Base-by-base conservation (phyloP, 805 yeast species). In the Yamadazyma sp. region DNA sequence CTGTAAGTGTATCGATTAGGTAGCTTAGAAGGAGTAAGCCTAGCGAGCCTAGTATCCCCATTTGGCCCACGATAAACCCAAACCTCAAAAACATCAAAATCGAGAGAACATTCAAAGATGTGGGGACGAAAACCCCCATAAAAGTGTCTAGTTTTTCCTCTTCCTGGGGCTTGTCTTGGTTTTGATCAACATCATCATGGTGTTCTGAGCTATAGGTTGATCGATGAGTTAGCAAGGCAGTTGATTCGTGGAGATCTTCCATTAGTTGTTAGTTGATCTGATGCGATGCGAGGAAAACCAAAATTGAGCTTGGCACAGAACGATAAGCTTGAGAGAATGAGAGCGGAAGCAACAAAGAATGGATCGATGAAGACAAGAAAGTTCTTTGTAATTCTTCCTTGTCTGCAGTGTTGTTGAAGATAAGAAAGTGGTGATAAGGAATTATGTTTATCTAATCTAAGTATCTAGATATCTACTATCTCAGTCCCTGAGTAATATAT, bases 11-110 rank as follows among this genome's bases (percentile, higher is more conserved):
- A 55, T 91, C 84, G 45, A 93, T 88, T 3, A 78, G 55, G 57
- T 90, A 93, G 32, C 95, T 84, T 57, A 88, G 57, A 2, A 82
- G 38, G 25, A 93, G 65, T 15, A 91, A 62, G 1, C 77, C 60
- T 16, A 89, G 50, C 3, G 95, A 72, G 4, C 97, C 97, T 12
- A 84, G 37, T 5, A 91, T 70, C 1, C 99, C 99, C 73, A 91
- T 80, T 55, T 93, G 97, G 7, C 99, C 99, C 22, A 93, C 71
- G 23, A 93, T 83, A 63, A 90, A 93, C 5, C 99, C 99, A 58
- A 93, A 93, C 46, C 99, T 77, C 48, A 93, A 70, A 57, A 91
- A 93, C 95, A 93, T 89, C 58, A 93, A 73, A 52, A 93, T 93
- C 3, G 97, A 89, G 20, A 93, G 70, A 29, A 93, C 97, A 60